Conservation (phyloP, 2,329 filamentous ascomycete genomes). For the Hyphodiscus sp. region DNA sequence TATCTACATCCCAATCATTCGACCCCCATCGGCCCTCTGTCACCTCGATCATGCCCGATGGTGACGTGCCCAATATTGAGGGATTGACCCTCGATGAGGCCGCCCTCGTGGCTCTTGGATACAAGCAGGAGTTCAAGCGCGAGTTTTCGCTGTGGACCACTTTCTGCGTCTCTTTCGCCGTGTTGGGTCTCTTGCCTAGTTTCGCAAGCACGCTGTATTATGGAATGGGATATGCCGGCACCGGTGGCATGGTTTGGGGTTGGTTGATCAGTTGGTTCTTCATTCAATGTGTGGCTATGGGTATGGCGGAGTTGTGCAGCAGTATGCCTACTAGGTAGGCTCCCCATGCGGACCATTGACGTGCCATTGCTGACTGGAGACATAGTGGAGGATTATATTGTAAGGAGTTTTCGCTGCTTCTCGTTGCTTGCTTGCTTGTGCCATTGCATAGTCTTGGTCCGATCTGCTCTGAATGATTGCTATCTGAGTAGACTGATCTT, state of each 20-base stretch:
- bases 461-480: too few species aligned
- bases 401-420: too few species aligned
- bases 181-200: conserved; percentile 63
- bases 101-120: conserved; percentile 53
- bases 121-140: conserved; percentile 47
- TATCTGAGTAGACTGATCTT: too few species aligned
- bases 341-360: background rate
- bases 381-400: conserved; percentile 60
- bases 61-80: conserved; percentile 40
- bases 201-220: conserved; percentile 68
- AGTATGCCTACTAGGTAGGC: conserved; percentile 60
- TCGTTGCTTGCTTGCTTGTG: too few species aligned
- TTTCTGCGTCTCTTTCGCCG: conserved; percentile 68
- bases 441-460: too few species aligned
- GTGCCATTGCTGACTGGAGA: conserved; percentile 3
- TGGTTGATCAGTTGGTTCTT: conserved; percentile 69
- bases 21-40: conserved; percentile 31
- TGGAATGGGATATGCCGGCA: conserved; percentile 55
- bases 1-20: background rate
- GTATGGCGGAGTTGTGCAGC: conserved; percentile 65
- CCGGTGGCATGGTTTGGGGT: conserved; percentile 66
- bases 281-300: conserved; percentile 63
- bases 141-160: conserved; percentile 70
- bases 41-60: conserved; percentile 43
- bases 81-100: conserved; percentile 51